Evolutionary conservation across 371 early-diverging fungal genomes (phyloP).

Genomic region (Apophysomyces ossiformis): DNA sequence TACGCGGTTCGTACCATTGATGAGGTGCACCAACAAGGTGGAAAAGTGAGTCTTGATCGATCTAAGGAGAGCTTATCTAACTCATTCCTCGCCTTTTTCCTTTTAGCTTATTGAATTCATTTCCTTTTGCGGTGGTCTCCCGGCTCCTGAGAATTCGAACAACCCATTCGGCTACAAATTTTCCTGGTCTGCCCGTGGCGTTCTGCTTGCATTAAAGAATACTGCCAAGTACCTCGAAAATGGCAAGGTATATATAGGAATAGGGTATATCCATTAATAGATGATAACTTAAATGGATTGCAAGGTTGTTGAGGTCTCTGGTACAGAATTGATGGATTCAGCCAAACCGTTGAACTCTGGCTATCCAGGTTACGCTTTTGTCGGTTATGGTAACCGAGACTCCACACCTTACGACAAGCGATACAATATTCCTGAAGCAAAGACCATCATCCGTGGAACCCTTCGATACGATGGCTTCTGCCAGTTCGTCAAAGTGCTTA

Average conservation of each 20-base stretch:
- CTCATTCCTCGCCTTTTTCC: no score
- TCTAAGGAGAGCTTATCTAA: background rate
- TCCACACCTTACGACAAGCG: slow-evolving; percentile 93
- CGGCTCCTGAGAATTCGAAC: slow-evolving; percentile 96
- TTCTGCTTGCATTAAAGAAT: slow-evolving; percentile 93
- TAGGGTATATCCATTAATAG: background rate
- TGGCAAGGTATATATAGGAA: slow-evolving; percentile 66
- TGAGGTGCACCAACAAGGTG: slow-evolving; percentile 86
- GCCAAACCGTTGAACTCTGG: slow-evolving; percentile 83
- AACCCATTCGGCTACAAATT: slow-evolving; percentile 99
- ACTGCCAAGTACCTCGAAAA: slow-evolving; percentile 86
- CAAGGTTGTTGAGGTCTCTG: slow-evolving; percentile 84
- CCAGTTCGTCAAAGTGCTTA: slow-evolving; percentile 90
- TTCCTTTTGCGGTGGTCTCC: slow-evolving; percentile 98
- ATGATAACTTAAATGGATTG: slow-evolving; percentile 27
- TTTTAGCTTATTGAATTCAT: slow-evolving; percentile 57
- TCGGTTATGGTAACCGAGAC: slow-evolving; percentile 96
- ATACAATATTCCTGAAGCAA: slow-evolving; percentile 94
- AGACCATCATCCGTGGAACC: slow-evolving; percentile 94
- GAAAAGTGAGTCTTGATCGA: slow-evolving; percentile 62
- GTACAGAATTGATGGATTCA: slow-evolving; percentile 88
- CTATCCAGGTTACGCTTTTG: slow-evolving; percentile 89
- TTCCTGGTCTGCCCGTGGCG: slow-evolving; percentile 97
- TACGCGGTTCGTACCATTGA: slow-evolving; percentile 87
- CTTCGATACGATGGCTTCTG: slow-evolving; percentile 94